Base-by-base conservation (phyloP, 306 rosid genomes). In the Medicago lupulina region DNA sequence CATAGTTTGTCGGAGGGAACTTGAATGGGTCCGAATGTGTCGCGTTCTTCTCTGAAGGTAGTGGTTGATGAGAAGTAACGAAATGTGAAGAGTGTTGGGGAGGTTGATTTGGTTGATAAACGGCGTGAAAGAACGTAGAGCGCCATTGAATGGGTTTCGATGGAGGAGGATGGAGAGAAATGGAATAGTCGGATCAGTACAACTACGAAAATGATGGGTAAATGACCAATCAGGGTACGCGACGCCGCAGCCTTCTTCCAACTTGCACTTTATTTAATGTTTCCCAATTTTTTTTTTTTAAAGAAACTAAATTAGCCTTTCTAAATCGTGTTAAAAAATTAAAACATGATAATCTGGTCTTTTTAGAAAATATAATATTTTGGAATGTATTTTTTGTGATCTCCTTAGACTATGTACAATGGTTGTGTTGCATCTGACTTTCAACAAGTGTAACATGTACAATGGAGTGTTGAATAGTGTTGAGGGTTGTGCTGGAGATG, bases 1-100 rank as follows among this genome's bases (percentile, higher is more conserved):
- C 99, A 96, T 72, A 92, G 76, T 81, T 88, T 96, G 83, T 96
- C 93, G 11, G 93, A 87, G 25, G 98, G 99, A 74, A 96, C 98
- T 74, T 86, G 90, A 74, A 96, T 96, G 53, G 99, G 96, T 7
- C 99, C 99, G 14, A 96, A 90, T 31, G 99, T 96, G 61, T 96
- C 99, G 68, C 87, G 79, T 83, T 96, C 99, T 81, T 96, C 99
- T 18, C 99, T 80, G 46, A 90, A 96, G 38, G 96, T 70, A 40
- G 92, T 78, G 47, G 97, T 88, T 72, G 78, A 91, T 76, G 79
- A 92, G 55, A 85, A 78, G 60, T 84, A 86, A 71, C 90, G 90
- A 72, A 85, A 44, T 49, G 80, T 76, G 25, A 79, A 43, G 16
- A 76, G 28, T 9, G 76, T 8, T 57, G 88, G 70, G 38, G 91